Base-by-base conservation (phyloP, 2,329 filamentous ascomycete genomes). In the Penicillium psychrosexuale region DNA sequence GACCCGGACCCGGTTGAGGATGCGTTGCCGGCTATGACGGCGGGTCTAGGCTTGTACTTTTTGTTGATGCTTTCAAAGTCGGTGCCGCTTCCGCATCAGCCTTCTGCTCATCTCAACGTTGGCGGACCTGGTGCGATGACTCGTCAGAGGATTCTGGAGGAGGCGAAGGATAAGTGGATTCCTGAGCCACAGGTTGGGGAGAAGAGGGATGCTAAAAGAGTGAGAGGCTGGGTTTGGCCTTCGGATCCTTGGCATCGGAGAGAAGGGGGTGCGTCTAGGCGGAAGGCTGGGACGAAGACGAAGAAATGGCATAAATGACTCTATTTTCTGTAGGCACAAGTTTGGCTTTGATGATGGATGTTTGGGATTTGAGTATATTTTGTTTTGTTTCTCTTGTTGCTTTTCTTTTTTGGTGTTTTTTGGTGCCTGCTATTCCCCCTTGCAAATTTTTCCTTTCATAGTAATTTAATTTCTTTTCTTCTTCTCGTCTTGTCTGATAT, bases 51-150 rank as follows among this genome's bases (percentile, higher is more conserved):
- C 0, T 73, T 87, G 7, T 87, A 84, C 75, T 87, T 84, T 63
- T 70, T 87, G 15, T 81, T 86, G 53, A 86, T 87, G 83, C 79
- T 87, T 3, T 83, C 84, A 24, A 85, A 84, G 67, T 80, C 84
- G 51, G 77, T 80, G 38, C 80, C 83, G 1, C 74, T 87, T 36
- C 81, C 80, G 1, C 77, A 79, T 4, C 83, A 86, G 55, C 72
- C 73, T 40, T 77, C 80, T 13, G 84, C 82, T 69, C 78, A 80
- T 61, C 77, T 87, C 71, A 83, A 86, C 49, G 81, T 86, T 22
- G 84, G 84, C 8, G 81, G 80, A 3, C 81, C 83, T 1, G 81
- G 80, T 3, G 80, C 80, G 0, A 63, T 84, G 52, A 84, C 81
- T 3, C 73, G 84, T 34, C 79, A 83, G 66, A 79, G 80, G 45